Conservation (phyloP, 768 basidiomycete genomes). For the Daedaleopsis sinensis region DNA sequence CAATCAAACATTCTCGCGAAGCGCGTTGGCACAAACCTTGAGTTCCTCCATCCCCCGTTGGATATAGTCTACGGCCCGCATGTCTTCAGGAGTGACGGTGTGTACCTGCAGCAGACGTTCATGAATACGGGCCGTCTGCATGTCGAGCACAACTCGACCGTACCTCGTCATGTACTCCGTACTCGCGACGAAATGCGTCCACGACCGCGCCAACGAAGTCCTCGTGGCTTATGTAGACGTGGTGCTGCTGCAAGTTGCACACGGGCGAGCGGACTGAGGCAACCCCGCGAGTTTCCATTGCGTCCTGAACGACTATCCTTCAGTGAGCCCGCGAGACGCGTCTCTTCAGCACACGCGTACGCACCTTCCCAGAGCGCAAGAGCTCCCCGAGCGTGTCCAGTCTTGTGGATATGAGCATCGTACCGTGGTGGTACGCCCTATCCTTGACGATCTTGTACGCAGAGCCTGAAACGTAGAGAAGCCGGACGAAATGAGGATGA, state of each 20-base stretch:
- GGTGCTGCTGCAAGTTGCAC: slow-evolving; percentile 70
- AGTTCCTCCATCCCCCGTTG: slow-evolving; percentile 73
- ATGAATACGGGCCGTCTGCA: neutral
- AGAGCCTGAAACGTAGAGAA: slow-evolving; percentile 86
- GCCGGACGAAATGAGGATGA: too few relatives aligned
- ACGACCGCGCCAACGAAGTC: slow-evolving; percentile 71
- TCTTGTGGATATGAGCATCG: slow-evolving; percentile 91
- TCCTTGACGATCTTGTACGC: slow-evolving; percentile 94
- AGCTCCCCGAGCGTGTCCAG: slow-evolving; percentile 74
- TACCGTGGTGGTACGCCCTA: slow-evolving; percentile 96
- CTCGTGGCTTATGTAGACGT: slow-evolving; percentile 59
- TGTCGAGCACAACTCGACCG: neutral
- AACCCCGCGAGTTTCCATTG: slow-evolving; percentile 84
- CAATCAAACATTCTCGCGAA: neutral
- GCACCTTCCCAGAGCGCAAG: slow-evolving; percentile 67
- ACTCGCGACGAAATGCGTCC: slow-evolving; percentile 65
- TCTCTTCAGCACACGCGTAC: slow-evolving; percentile 9
- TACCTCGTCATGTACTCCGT: slow-evolving; percentile 43
- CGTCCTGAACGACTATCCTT: slow-evolving; percentile 49
- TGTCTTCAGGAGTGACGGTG: slow-evolving; percentile 45
- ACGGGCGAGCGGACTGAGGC: slow-evolving; percentile 93
- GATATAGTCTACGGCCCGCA: slow-evolving; percentile 60
- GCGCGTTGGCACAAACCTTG: slow-evolving; percentile 45
- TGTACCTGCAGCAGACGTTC: slow-evolving; percentile 19
- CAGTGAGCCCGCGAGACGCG: slow-evolving; percentile 5